A percentile compares a stretch with the other conserved stretches of the same genome.
phyloP scores from a whole-genome alignment of 257 asterid species.

The Gentiana macrophylla region DNA sequence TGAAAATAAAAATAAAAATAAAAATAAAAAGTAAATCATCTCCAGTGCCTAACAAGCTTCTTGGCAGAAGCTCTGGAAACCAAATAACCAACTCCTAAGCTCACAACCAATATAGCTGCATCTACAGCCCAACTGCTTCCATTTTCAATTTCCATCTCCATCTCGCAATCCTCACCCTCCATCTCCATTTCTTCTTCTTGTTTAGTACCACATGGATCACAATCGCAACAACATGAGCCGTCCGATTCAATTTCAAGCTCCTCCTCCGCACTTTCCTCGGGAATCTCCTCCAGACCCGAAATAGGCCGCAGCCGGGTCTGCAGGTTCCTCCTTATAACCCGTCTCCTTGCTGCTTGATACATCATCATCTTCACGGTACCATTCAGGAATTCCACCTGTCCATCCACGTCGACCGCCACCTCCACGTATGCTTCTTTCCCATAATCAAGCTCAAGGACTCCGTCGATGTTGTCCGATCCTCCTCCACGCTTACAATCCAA shows the following conservation, averaged over 20 bases:
- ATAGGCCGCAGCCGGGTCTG: constrained; percentile 63
- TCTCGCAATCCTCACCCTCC: constrained; percentile 11
- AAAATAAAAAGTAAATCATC: no score
- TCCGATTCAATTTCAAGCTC: constrained; percentile 21
- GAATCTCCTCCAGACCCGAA: constrained; percentile 44
- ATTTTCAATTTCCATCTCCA: constrained; percentile 10
- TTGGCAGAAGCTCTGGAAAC: constrained; percentile 43
- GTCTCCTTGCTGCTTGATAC: constrained; percentile 5
- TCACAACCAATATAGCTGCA: constrained; percentile 69
- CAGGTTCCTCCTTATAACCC: constrained; percentile 16
- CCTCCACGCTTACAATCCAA: constrained; percentile 36
- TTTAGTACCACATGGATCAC: constrained; percentile 8
- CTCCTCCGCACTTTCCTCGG: not conserved
- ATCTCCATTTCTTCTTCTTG: constrained; percentile 16
- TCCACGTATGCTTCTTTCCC: constrained; percentile 35
- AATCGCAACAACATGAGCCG: constrained; percentile 28
- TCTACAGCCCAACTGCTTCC: constrained; percentile 62
- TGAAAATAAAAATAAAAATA: no score
- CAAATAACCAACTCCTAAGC: constrained; percentile 63
- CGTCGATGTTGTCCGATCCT: constrained; percentile 1
- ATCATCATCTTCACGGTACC: constrained; percentile 30
- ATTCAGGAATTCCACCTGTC: constrained; percentile 8
- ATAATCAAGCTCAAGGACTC: constrained; percentile 20
- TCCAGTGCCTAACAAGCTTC: not conserved
- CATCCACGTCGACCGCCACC: constrained; percentile 50